Evolutionary conservation across 2,329 filamentous ascomycete species (phyloP).

Genomic region (Curvularia spicifera): DNA sequence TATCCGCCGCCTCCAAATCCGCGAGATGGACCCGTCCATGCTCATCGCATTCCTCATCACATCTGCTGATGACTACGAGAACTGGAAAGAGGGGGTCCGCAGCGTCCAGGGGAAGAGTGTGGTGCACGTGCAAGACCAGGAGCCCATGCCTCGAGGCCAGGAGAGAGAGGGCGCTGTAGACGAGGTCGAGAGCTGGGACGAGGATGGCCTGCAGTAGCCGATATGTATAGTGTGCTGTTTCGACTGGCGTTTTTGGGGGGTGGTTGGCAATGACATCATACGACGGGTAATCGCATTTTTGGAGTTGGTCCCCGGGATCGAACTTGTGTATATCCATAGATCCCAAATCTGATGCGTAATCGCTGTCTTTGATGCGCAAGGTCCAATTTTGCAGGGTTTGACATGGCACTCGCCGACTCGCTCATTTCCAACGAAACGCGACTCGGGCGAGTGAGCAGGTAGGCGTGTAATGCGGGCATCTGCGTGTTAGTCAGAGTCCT

Average conservation of each 20-base stretch:
- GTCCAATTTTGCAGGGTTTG: not conserved
- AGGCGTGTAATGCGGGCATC: too few relatives aligned
- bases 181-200: constrained; percentile 86
- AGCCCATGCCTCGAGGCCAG: constrained; percentile 59
- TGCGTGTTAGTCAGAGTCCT: too few relatives aligned
- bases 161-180: constrained; percentile 80
- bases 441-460: too few relatives aligned
- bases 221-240: not conserved
- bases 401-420: too few relatives aligned
- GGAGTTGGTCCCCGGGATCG: constrained; percentile 18
- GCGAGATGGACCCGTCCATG: constrained; percentile 98
- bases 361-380: not conserved
- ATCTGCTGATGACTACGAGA: constrained; percentile 80
- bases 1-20: constrained; percentile 79
- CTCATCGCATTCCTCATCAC: constrained; percentile 89
- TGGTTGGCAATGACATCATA: constrained; percentile 7
- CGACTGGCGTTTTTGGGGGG: constrained; percentile 5
- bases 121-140: constrained; percentile 78
- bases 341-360: constrained; percentile 9
- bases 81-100: constrained; percentile 79
- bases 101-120: constrained; percentile 78
- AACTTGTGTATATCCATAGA: constrained; percentile 18
- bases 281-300: constrained; percentile 14
- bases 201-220: constrained; percentile 46
- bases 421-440: too few relatives aligned